Evolutionary conservation across 129 eudicot genomes (phyloP).

Genomic region (Pulicaria dysenterica): DNA sequence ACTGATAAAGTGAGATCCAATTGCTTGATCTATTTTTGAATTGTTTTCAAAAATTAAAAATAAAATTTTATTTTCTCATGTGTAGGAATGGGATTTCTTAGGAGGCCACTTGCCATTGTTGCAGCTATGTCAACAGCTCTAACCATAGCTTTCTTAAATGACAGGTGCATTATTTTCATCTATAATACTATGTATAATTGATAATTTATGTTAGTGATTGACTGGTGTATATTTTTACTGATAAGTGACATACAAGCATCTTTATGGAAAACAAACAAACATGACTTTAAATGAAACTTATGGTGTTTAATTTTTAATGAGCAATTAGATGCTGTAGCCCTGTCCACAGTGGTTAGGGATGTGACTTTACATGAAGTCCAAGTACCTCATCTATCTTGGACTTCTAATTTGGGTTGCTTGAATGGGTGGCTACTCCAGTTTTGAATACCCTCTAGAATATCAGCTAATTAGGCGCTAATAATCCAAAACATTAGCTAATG

Average conservation of each 20-base stretch:
- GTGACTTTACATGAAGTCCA: not conserved
- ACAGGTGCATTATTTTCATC: conserved; percentile 53
- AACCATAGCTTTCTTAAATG: conserved; percentile 86
- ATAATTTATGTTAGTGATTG: conserved; percentile 12
- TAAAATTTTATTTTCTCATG: conserved; percentile 12
- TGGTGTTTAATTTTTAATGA: not conserved
- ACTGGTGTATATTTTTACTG: not conserved
- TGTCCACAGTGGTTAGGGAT: not conserved
- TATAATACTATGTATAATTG: not conserved
- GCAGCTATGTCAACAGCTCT: conserved; percentile 83
- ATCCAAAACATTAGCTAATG: no score
- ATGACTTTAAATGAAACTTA: conserved; percentile 3
- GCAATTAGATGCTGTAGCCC: not conserved
- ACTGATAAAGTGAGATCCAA: not conserved
- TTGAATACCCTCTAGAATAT: conserved; percentile 9
- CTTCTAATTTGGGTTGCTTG: not conserved
- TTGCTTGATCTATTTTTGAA: conserved; percentile 1
- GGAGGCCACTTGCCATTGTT: conserved; percentile 91
- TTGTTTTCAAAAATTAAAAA: no score
- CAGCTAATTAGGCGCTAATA: no score
- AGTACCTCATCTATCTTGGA: not conserved
- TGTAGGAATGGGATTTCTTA: conserved; percentile 88
- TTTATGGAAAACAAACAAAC: not conserved
- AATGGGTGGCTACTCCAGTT: conserved; percentile 2
- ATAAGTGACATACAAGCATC: not conserved